phyloP scores from a whole-genome alignment of 768 basidiomycete species.

The Tulasnella sp. region DNA sequence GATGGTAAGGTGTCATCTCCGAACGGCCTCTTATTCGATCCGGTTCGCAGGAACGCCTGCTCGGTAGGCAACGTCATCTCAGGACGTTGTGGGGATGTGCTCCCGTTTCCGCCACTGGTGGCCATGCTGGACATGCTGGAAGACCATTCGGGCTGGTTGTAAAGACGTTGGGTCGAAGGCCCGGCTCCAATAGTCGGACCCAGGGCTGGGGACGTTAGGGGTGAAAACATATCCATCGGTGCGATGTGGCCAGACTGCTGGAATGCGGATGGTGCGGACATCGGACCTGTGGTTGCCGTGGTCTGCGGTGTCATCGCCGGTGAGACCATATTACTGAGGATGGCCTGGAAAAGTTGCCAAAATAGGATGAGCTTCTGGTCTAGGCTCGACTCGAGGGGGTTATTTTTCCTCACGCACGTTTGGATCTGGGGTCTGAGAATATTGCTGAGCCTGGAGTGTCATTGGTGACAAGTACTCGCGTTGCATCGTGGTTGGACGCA shows the following conservation, averaged over 20 bases:
- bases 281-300: constrained; percentile 11
- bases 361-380: constrained; percentile 1
- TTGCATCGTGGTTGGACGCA: constrained; percentile 40
- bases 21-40: neutral
- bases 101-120: constrained; percentile 22
- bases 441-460: constrained; percentile 23
- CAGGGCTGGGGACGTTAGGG: constrained; percentile 42
- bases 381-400: neutral
- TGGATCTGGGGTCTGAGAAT: constrained; percentile 9
- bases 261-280: constrained; percentile 19
- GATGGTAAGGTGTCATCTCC: neutral
- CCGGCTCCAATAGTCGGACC: constrained; percentile 33
- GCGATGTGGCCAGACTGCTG: constrained; percentile 40
- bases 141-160: constrained; percentile 27
- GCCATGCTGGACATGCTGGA: constrained; percentile 30
- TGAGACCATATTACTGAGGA: constrained; percentile 18
- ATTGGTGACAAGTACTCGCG: constrained; percentile 36
- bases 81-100: constrained; percentile 34
- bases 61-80: constrained; percentile 25
- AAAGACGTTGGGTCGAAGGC: constrained; percentile 19
- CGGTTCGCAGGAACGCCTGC: neutral
- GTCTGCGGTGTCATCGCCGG: constrained; percentile 27
- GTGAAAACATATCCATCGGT: constrained; percentile 54
- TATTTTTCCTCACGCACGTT: constrained; percentile 11
- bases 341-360: neutral